Conservation (phyloP, 2,329 filamentous ascomycete genomes). For the Aspergillus calidoustus region DNA sequence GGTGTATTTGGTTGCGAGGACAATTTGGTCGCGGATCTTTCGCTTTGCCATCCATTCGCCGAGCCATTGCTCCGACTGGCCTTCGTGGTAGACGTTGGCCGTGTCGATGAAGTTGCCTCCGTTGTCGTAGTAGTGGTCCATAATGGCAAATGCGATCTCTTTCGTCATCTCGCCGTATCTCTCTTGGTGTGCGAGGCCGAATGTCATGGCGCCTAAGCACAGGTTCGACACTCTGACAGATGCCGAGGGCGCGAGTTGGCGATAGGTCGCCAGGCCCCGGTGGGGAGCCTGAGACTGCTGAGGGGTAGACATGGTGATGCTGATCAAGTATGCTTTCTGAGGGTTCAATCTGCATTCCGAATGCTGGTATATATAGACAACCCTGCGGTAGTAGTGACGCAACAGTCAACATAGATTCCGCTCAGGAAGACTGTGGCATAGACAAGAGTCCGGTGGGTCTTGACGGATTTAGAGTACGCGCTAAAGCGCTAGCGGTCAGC, state of each 20-base stretch:
- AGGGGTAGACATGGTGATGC: neutral
- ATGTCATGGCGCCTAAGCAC: conserved; percentile 40
- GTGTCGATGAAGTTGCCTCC: conserved; percentile 61
- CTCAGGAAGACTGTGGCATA: neutral
- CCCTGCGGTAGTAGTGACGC: no score
- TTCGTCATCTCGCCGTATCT: conserved; percentile 51
- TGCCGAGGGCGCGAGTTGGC: conserved; percentile 12
- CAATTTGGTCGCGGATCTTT: conserved; percentile 54
- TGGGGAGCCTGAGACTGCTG: neutral
- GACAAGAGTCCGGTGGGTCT: neutral
- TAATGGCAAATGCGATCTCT: conserved; percentile 50
- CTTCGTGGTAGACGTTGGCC: conserved; percentile 54
- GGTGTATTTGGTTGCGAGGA: conserved; percentile 61
- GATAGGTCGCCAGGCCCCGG: neutral
- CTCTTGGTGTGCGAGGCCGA: conserved; percentile 31
- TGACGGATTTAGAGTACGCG: neutral
- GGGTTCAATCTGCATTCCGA: neutral
- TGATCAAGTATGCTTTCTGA: neutral
- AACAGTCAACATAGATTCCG: neutral
- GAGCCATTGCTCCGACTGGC: conserved; percentile 53
- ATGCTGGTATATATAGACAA: neutral
- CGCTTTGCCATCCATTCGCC: conserved; percentile 56
- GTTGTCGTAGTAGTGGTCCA: conserved; percentile 53
- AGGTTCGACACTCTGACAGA: conserved; percentile 12
- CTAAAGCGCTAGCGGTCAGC: neutral